Conservation (phyloP, 2,329 filamentous ascomycete species). For the Juglanconis oblonga region DNA sequence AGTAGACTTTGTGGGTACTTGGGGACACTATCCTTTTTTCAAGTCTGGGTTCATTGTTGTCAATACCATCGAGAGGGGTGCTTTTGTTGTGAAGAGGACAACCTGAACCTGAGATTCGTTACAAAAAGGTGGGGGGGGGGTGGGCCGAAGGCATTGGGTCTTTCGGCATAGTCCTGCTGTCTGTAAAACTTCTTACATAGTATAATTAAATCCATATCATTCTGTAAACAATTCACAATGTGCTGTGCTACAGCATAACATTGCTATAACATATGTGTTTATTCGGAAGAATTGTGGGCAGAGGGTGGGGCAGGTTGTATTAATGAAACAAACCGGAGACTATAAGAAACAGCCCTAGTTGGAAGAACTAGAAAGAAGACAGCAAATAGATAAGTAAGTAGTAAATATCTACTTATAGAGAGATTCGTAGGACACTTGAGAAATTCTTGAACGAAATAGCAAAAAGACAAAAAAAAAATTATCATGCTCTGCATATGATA, state of each 20-base stretch:
- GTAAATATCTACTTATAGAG: neutral
- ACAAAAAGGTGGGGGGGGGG: neutral
- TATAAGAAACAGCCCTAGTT: too few species aligned
- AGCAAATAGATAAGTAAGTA: neutral
- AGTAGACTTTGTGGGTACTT: constrained; percentile 38
- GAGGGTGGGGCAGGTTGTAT: too few species aligned
- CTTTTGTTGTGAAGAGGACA: constrained; percentile 33
- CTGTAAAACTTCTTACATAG: too few species aligned
- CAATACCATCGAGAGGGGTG: constrained; percentile 47
- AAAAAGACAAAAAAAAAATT: neutral
- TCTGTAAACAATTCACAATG: too few species aligned
- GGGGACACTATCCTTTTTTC: constrained; percentile 45
- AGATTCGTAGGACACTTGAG: neutral
- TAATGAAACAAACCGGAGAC: too few species aligned
- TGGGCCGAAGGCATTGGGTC: neutral
- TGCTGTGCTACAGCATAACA: too few species aligned
- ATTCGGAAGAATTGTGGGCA: too few species aligned
- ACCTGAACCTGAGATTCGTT: neutral
- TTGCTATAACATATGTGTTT: too few species aligned
- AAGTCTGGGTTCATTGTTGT: constrained; percentile 35
- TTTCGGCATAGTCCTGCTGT: neutral
- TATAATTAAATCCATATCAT: too few species aligned
- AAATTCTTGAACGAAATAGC: neutral
- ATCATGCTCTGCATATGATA: neutral
- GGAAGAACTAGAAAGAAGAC: too few species aligned